These are phyloP conservation scores for Conringia planisiliqua DNA, from an alignment of 345 rosid genomes.

Conservation along the genomic window DNA sequence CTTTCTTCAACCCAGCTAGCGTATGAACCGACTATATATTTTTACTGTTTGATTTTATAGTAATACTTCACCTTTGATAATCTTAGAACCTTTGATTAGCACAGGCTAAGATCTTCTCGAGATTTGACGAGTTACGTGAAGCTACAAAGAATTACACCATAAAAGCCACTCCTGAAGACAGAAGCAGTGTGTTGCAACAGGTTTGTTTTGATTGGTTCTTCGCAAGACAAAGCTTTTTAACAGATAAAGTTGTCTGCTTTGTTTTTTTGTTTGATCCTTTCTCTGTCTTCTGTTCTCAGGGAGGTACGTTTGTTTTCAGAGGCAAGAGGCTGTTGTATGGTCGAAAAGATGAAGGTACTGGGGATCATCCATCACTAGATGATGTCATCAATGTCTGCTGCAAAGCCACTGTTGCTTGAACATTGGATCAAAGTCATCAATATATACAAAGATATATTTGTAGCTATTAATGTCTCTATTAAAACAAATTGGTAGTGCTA, in stretches of 20 bases:
- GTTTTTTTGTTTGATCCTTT: neutral
- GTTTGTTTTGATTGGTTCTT: slow-evolving; percentile 33
- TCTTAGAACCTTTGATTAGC: neutral
- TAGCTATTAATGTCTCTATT: neutral
- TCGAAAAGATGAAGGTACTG: slow-evolving; percentile 78
- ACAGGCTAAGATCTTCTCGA: slow-evolving; percentile 65
- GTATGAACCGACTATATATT: slow-evolving; percentile 35
- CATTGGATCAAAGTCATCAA: neutral
- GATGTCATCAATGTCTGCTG: slow-evolving; percentile 61
- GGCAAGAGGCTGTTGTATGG: slow-evolving; percentile 75
- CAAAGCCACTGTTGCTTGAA: slow-evolving; percentile 53
- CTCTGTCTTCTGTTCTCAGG: slow-evolving; percentile 36
- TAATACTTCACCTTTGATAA: neutral
- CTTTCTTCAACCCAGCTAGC: slow-evolving; percentile 83
- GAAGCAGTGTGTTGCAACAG: slow-evolving; percentile 84
- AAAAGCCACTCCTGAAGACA: slow-evolving; percentile 80
- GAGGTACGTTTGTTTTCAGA: slow-evolving; percentile 91
- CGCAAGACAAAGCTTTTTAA: neutral
- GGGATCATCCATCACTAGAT: slow-evolving; percentile 79
- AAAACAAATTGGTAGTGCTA: neutral
- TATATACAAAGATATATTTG: neutral
- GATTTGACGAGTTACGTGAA: slow-evolving; percentile 53
- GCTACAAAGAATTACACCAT: slow-evolving; percentile 73
- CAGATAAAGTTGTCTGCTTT: neutral
- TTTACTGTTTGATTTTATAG: neutral